phyloP scores from a whole-genome alignment of 495 filamentous ascomycete species.

The Lindgomyces ingoldianus region DNA sequence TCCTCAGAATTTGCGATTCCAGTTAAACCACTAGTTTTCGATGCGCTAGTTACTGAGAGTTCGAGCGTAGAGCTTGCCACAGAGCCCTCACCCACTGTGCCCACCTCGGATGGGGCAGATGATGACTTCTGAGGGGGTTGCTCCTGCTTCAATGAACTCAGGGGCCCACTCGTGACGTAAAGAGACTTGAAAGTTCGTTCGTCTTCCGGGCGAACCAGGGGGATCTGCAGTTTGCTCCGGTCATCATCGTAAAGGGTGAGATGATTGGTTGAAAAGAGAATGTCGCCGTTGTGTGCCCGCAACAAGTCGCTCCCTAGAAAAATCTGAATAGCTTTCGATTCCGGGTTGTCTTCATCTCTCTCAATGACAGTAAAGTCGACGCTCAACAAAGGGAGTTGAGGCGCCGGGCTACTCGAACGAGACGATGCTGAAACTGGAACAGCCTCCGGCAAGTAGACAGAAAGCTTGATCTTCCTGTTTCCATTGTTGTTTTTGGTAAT shows the following conservation, averaged over 20 bases:
- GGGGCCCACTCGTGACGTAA: slow-evolving; percentile 55
- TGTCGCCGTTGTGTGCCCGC: slow-evolving; percentile 82
- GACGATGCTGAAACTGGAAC: slow-evolving; percentile 74
- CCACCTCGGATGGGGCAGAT: background rate
- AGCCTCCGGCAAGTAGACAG: slow-evolving; percentile 88
- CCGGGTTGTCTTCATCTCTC: slow-evolving; percentile 49
- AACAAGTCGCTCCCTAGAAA: slow-evolving; percentile 87
- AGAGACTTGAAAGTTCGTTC: slow-evolving; percentile 77
- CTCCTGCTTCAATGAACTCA: background rate
- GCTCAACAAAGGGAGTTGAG: slow-evolving; percentile 76
- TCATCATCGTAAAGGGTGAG: slow-evolving; percentile 86
- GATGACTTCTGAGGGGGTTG: background rate
- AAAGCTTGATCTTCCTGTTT: slow-evolving; percentile 66
- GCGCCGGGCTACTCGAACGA: slow-evolving; percentile 68
- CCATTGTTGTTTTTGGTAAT: slow-evolving; percentile 65
- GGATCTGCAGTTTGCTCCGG: slow-evolving; percentile 84
- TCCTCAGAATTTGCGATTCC: slow-evolving; percentile 27
- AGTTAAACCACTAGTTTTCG: slow-evolving; percentile 11
- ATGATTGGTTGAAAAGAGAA: slow-evolving; percentile 87
- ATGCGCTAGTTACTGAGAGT: background rate
- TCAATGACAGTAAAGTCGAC: slow-evolving; percentile 74
- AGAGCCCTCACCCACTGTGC: background rate
- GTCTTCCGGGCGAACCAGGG: slow-evolving; percentile 90
- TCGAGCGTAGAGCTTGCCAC: background rate
- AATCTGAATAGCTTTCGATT: slow-evolving; percentile 66